A percentile compares a stretch with the other conserved stretches of the same genome.
Conservation (phyloP, 2,329 filamentous ascomycete genomes). For the Sporothrix euskadiensis region DNA sequence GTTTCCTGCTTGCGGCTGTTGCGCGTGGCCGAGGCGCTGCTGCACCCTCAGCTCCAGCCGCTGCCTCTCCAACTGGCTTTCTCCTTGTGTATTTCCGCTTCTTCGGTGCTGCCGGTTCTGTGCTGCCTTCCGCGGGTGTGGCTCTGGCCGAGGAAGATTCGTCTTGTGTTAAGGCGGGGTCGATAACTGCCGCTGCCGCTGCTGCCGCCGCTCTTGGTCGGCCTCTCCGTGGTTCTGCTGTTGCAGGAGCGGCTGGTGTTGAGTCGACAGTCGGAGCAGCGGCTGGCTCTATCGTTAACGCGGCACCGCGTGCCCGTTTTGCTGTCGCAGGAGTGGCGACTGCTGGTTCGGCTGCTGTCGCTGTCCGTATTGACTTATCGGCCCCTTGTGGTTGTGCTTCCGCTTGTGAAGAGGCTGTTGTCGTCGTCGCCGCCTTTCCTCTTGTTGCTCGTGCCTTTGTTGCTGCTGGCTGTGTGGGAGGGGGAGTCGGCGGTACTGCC, state of each 20-base stretch:
- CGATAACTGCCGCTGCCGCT: neutral
- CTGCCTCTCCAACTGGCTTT: conserved; percentile 3
- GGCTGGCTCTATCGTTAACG: neutral
- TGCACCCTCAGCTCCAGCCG: neutral
- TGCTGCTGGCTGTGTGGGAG: neutral
- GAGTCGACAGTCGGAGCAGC: neutral
- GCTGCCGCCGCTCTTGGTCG: neutral
- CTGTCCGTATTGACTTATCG: neutral
- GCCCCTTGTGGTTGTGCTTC: neutral
- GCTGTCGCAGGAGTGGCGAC: neutral
- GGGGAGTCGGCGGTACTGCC: conserved; percentile 15
- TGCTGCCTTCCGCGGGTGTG: neutral
- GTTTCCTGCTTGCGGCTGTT: neutral
- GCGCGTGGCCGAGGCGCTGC: neutral
- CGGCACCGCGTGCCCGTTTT: neutral
- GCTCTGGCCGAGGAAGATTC: neutral
- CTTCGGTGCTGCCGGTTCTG: conserved; percentile 12
- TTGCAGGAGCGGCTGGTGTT: neutral
- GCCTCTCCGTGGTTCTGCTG: conserved; percentile 10
- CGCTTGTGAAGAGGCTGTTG: neutral
- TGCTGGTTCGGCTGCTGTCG: neutral
- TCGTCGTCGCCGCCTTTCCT: neutral
- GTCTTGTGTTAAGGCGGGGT: neutral
- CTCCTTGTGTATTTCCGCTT: conserved; percentile 27
- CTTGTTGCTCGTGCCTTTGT: conserved; percentile 4